Conservation (phyloP, 192 early-diverging fungal species). For the Allomyces arbusculus region DNA sequence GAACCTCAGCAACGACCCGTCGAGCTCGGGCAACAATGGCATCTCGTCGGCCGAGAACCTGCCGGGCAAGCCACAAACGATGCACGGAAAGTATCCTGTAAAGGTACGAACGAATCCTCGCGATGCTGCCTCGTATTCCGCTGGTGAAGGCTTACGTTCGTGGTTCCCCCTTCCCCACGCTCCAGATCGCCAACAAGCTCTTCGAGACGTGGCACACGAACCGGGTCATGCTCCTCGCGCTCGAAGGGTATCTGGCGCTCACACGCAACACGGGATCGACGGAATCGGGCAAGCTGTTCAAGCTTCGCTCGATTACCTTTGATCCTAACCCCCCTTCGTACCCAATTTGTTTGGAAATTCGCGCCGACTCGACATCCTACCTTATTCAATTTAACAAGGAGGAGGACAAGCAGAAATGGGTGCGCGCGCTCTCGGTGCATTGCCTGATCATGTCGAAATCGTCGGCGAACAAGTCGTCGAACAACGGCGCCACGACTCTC, state of each 20-base stretch:
- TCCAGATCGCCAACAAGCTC: neutral
- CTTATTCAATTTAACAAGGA: neutral
- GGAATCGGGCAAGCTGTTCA: neutral
- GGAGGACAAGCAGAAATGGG: neutral
- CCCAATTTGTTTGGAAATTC: neutral
- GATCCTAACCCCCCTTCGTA: neutral
- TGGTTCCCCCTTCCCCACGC: no score
- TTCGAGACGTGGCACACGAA: neutral
- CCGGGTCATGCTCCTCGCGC: neutral
- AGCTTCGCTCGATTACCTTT: neutral
- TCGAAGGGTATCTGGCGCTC: neutral
- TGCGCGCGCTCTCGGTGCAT: neutral
- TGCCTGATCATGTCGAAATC: neutral
- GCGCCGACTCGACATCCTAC: neutral
- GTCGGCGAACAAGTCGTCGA: neutral
- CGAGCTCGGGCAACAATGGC: neutral
- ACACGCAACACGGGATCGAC: neutral
- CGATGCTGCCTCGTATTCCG: no score
- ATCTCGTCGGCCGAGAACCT: neutral
- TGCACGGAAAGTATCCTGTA: no score
- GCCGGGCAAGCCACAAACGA: neutral
- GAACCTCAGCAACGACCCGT: neutral
- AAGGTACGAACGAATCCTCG: no score
- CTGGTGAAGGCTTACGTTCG: no score
- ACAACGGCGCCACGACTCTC: no score